Evolutionary conservation across 2,329 filamentous ascomycete species (phyloP), one percentile per base, ranked within the genome.

Genomic region (Microascus cirrosus): DNA sequence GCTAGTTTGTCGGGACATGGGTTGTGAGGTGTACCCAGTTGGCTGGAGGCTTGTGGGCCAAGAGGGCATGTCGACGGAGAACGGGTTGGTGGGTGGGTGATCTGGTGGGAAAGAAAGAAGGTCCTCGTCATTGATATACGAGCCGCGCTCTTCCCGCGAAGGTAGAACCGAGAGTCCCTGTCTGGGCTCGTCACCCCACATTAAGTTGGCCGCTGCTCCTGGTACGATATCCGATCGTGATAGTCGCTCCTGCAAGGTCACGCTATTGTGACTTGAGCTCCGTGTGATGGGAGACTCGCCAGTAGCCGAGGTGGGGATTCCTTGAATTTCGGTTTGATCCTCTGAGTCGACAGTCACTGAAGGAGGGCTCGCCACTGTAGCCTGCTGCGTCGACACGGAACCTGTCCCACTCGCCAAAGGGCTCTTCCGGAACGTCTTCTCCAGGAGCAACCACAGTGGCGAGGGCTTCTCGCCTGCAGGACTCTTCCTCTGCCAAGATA

Each of bases 1-100:
- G 50, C 77, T 77, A 0, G 71, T 63, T 60, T 78, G 67, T 3
- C 77, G 73, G 1, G 75, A 76, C 74, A 80, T 78, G 5, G 78
- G 77, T 60, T 78, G 73, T 8, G 76, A 77, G 28, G 73, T 71
- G 63, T 80, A 79, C 4, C 75, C 76, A 22, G 69, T 64, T 0
- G 66, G 65, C n/a, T 54, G 35, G 5, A 56, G 32, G 1, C 62
- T 61, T 36, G 64, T 60, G 48, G 67, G 64, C 61, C 63, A 65
- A 63, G 34, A 13, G 13, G 25, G 50, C 10, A 50, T 53, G 5
- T 53, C 56, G 15, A 62, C 56, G n/a, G 65, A 60, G 56, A 60
- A 64, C 58, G 63, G 66, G 55, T 66, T 56, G 6, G 62, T 63
- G 25, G 62, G 53, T 24, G 51, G 55, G 1, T 53, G 63, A 4